Base-by-base conservation (phyloP, 2,329 filamentous ascomycete genomes). In the Fusarium tupiense region DNA sequence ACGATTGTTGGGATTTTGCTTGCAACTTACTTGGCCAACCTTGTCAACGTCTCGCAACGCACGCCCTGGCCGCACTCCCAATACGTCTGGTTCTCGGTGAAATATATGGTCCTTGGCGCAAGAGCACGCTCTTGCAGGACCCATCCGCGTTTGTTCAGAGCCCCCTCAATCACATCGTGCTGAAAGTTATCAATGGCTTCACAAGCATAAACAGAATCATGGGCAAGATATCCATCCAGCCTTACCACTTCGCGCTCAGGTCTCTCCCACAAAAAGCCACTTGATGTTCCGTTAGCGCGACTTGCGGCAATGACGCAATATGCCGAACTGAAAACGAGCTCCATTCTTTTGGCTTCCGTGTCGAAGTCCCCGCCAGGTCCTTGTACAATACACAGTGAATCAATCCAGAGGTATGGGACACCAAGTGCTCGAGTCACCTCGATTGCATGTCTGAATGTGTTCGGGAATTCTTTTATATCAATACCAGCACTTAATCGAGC, bases 21-120 rank as follows among this genome's bases (percentile, higher is more conserved):
- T n/a, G n/a, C 8, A 29, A 57, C 74, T 46, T 60, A 65, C 74
- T 76, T 76, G 24, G 26, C 66, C 67, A 76, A 64, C 20, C 16
- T 64, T 8, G 43, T 64, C 1, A 76, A 52, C 0, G 67, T 75
- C 6, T 76, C 74, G 3, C 74, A 76, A 3, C 69, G 67, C 6
- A 76, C 56, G 0, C 74, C 74, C 3, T 66, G 26, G 3, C 74
- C 74, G 8, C 75, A 77, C 19, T 77, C 74, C 64, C 62, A 76
- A 9, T 77, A 77, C 1, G 58, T 61, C 26, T 76, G 74, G 1
- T 38, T 70, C n/a, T 72, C 33, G 0, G 74, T 65, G n/a, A 75
- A 76, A 22, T 72, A 72, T 9, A 77, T 70, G 2, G 74, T 76
- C 9, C 75, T 66, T 13, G 62, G 47, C 6, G 75, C 65, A 2